Evolutionary conservation across 345 rosid species (phyloP).

Genomic region (Aurinia saxatilis): DNA sequence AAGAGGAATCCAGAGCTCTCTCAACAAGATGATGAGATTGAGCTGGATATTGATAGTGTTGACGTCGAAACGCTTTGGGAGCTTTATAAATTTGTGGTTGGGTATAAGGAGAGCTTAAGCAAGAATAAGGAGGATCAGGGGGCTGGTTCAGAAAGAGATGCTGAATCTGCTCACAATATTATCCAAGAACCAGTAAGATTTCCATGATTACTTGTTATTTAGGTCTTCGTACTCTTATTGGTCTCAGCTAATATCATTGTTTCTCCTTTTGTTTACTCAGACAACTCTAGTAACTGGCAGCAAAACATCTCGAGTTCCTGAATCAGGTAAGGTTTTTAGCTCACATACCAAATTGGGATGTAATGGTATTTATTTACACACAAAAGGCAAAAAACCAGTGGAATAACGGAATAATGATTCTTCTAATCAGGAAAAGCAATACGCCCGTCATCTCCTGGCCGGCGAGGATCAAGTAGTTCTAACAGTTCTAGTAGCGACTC

Average conservation of each 20-base stretch:
- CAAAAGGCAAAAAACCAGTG: neutral
- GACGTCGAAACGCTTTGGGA: conserved; percentile 88
- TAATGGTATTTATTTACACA: neutral
- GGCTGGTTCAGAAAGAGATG: conserved; percentile 32
- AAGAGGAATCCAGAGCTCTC: conserved; percentile 68
- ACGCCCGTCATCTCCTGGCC: too few relatives aligned
- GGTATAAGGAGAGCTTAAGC: conserved; percentile 43
- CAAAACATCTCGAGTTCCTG: conserved; percentile 17
- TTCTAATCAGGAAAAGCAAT: conserved; percentile 20
- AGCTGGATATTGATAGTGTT: conserved; percentile 76
- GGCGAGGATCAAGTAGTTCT: conserved; percentile 40
- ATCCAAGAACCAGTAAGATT: conserved; percentile 26
- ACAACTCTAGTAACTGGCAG: conserved; percentile 11
- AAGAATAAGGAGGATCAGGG: conserved; percentile 44
- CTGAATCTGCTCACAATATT: conserved; percentile 32
- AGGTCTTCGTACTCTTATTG: conserved; percentile 9
- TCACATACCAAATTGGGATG: conserved; percentile 1
- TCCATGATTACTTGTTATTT: neutral
- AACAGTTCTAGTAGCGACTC: conserved; percentile 34
- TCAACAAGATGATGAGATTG: conserved; percentile 85
- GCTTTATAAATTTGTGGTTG: conserved; percentile 56
- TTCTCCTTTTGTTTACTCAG: conserved; percentile 19
- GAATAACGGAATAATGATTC: neutral
- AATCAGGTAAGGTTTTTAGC: conserved; percentile 22
- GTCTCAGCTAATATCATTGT: neutral